Base-by-base conservation (phyloP, 1,284 basidiomycete genomes). In the Cerioporus squamosus region DNA sequence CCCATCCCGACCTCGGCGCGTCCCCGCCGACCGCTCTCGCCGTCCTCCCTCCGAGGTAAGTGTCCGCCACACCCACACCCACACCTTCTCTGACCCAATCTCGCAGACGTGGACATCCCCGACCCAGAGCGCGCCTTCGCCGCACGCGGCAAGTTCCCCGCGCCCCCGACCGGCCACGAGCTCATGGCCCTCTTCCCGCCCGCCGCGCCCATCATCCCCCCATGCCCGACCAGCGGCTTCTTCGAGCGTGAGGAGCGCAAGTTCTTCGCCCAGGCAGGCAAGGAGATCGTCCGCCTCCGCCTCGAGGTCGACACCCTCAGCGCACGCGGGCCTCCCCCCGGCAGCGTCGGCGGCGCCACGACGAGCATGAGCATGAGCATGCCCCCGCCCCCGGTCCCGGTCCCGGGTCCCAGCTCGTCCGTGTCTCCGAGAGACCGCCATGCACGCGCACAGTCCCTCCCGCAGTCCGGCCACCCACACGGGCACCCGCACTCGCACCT, bases 151-250 rank as follows among this genome's bases (percentile, higher is more conserved):
- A 84, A 83, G 63, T 88, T 85, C 68, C 89, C 89, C 22, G 81
- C 86, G 0, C 89, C 89, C 1, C 86, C 87, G 5, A 90, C 88
- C 0, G 89, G 89, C 2, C 89, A 91, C 65, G 88, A 91, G 63
- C 80, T 91, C 64, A 91, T 91, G 89, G 86, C 86, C 10, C 81
- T 91, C 75, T 91, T 91, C 69, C 89, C 89, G 1, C 81, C 88
- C 5, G 76, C 84, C 7, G 79, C 86, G 8, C 77, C 79, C 29
- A 73, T 82, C 63, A 77, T 82, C 71, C 76, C 81, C 57, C 76
- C 80, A 2, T 84, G 84, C 1, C 82, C 87, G 1, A 90, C 89
- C 0, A 85, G 83, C 51, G 82, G 84, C 36, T 90, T 82, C 70
- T 91, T 91, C 70, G 81, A 84, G 61, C 78, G 81, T 1, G 86